A percentile compares a stretch with the other conserved stretches of the same genome.
phyloP scores from a whole-genome alignment of 148 eudicot genomes.

The Euryodendron excelsum region DNA sequence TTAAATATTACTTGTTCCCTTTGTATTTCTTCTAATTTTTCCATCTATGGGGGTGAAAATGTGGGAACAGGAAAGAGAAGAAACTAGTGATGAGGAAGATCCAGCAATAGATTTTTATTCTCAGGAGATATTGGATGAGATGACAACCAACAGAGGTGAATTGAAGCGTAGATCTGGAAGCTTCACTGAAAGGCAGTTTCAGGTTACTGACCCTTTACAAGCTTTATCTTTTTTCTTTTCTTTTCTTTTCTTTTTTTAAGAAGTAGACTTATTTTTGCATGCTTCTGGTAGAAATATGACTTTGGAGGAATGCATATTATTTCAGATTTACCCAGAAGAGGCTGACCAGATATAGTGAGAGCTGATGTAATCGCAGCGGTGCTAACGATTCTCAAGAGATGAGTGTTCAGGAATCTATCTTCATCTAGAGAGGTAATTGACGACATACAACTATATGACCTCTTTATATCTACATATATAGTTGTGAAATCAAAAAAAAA shows the following conservation, averaged over 20 bases:
- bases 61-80: constrained; percentile 37
- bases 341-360: not conserved
- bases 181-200: constrained; percentile 41
- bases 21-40: constrained; percentile 8
- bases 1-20: not conserved
- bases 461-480: no score
- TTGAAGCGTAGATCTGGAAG: constrained; percentile 61
- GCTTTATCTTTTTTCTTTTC: not conserved
- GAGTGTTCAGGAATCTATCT: not conserved
- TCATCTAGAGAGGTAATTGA: not conserved
- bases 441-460: no score
- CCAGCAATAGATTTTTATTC: constrained; percentile 27
- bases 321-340: constrained; percentile 15
- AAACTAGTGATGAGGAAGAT: constrained; percentile 23
- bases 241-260: not conserved
- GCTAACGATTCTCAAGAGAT: not conserved
- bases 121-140: constrained; percentile 66
- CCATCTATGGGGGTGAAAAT: not conserved
- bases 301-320: not conserved
- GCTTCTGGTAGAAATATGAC: constrained; percentile 2
- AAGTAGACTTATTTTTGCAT: not conserved
- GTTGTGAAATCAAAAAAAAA: not conserved
- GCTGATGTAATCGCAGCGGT: not conserved
- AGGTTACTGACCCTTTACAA: constrained; percentile 10
- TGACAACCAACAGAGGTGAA: constrained; percentile 85